A percentile compares a stretch with the other conserved stretches of the same genome.
Evolutionary conservation across 192 early-diverging fungal species (phyloP).

Genomic region (Thamnidium elegans): DNA sequence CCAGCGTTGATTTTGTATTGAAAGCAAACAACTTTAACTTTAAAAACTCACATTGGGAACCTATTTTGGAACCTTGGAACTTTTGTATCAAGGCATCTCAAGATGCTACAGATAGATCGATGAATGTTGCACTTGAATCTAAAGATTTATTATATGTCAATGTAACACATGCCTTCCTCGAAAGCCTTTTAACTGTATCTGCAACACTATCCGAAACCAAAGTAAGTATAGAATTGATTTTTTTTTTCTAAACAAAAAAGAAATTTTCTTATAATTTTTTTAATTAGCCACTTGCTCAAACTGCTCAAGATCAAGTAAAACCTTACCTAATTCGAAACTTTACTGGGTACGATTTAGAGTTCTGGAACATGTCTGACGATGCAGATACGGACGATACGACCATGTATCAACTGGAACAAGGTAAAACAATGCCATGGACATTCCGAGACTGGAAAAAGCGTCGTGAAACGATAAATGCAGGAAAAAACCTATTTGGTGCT

Average conservation of each 20-base stretch:
- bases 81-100: slow-evolving; percentile 43
- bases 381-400: slow-evolving; percentile 44
- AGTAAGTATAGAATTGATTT: slow-evolving; percentile 6
- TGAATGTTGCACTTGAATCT: slow-evolving; percentile 58
- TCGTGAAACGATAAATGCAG: slow-evolving; percentile 46
- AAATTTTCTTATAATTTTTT: not conserved
- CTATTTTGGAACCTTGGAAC: slow-evolving; percentile 76
- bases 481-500: slow-evolving; percentile 51
- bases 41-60: slow-evolving; percentile 91
- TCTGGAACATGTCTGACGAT: slow-evolving; percentile 65
- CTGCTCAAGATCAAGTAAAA: slow-evolving; percentile 11
- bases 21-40: slow-evolving; percentile 81
- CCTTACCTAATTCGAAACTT: slow-evolving; percentile 78
- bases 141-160: slow-evolving; percentile 68
- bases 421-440: slow-evolving; percentile 67
- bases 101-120: slow-evolving; percentile 15
- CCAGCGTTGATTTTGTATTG: slow-evolving; percentile 56
- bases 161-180: slow-evolving; percentile 62
- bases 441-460: slow-evolving; percentile 81
- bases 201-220: slow-evolving; percentile 44
- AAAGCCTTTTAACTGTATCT: slow-evolving; percentile 40
- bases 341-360: slow-evolving; percentile 71
- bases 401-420: slow-evolving; percentile 50
- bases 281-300: slow-evolving; percentile 22
- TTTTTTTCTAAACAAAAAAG: not conserved